Evolutionary conservation across 2,329 filamentous ascomycete species (phyloP).

Genomic region (Dichotomopilus funicola): DNA sequence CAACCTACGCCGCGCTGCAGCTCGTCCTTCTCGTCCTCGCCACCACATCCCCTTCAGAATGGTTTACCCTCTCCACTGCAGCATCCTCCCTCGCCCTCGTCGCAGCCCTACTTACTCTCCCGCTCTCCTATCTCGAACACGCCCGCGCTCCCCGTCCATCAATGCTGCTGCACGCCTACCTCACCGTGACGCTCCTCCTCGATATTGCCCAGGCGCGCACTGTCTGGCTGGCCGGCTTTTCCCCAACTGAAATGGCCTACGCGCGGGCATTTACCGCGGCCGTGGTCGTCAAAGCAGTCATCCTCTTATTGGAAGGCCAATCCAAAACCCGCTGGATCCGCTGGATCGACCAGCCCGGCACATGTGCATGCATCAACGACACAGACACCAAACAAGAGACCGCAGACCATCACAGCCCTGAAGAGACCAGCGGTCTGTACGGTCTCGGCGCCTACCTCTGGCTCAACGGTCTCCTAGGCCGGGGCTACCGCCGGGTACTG

Average conservation of each 20-base stretch:
- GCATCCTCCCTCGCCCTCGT: constrained; percentile 22
- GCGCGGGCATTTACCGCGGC: constrained; percentile 32
- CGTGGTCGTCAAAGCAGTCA: constrained; percentile 30
- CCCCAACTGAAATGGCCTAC: constrained; percentile 18
- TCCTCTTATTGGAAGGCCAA: constrained; percentile 35
- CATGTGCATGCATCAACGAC: no score
- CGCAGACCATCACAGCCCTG: constrained; percentile 31
- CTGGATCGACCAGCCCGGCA: constrained; percentile 28
- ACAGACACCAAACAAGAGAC: no score
- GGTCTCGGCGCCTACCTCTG: constrained; percentile 28
- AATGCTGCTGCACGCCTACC: constrained; percentile 34
- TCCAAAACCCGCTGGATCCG: constrained; percentile 33
- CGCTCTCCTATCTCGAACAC: constrained; percentile 30
- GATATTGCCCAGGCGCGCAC: constrained; percentile 39
- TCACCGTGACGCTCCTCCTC: constrained; percentile 38
- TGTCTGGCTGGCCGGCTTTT: constrained; percentile 31
- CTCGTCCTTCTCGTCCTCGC: constrained; percentile 30
- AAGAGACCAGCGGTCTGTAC: constrained; percentile 29
- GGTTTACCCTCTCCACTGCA: constrained; percentile 19
- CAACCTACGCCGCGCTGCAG: constrained; percentile 27
- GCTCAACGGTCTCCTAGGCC: constrained; percentile 28
- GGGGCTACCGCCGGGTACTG: constrained; percentile 30
- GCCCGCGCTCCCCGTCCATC: constrained; percentile 35
- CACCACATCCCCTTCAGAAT: constrained; percentile 16
- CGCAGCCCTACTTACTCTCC: constrained; percentile 27